Conservation (phyloP, 129 eudicot genomes). For the Arctium minus region DNA sequence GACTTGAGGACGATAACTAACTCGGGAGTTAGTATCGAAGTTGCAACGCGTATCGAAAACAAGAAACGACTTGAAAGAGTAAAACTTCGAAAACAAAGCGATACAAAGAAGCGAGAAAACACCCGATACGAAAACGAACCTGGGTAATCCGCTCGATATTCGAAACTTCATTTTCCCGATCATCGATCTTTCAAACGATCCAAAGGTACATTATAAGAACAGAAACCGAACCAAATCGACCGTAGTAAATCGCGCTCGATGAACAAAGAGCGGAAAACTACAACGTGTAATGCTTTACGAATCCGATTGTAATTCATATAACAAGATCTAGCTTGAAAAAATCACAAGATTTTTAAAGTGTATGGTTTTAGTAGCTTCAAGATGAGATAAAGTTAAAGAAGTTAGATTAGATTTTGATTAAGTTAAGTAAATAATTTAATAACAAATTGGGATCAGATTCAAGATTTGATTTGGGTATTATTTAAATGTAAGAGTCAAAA, state of each 20-base stretch:
- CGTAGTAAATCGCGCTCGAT: background rate
- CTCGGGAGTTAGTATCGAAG: constrained; percentile 10
- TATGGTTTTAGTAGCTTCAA: constrained; percentile 6
- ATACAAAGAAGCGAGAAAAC: constrained; percentile 39
- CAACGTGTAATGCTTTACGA: background rate
- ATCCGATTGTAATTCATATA: background rate
- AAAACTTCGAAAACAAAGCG: constrained; percentile 39
- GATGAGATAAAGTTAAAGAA: constrained; percentile 16
- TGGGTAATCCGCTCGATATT: constrained; percentile 36
- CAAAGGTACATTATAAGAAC: background rate
- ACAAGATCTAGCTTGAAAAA: background rate
- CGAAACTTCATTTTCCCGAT: constrained; percentile 29
- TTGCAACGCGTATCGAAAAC: constrained; percentile 37
- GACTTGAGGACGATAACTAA: background rate
- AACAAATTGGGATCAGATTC: constrained; percentile 3
- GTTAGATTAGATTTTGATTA: background rate
- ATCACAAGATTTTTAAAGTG: background rate
- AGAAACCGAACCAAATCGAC: background rate
- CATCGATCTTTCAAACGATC: background rate
- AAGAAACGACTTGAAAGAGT: constrained; percentile 50
- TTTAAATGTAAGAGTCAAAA: constrained; percentile 2
- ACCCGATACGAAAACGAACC: constrained; percentile 35
- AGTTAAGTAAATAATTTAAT: constrained; percentile 20
- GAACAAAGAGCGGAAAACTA: background rate
- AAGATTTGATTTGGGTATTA: constrained; percentile 14